Conservation (phyloP, 2,329 filamentous ascomycete species). For the Huntiella abstrusa region DNA sequence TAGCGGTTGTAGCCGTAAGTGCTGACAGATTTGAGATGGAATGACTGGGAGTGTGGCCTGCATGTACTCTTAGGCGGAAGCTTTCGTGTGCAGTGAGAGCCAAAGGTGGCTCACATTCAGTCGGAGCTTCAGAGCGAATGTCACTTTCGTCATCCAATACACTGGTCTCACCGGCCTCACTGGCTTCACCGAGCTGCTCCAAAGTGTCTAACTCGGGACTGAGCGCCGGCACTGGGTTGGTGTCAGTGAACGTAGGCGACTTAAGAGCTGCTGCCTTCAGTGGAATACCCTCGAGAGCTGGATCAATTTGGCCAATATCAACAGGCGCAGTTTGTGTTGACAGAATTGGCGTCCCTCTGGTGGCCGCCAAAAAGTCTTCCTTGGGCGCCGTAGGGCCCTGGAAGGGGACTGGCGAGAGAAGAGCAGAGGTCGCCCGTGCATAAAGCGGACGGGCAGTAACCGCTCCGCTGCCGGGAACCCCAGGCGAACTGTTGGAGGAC, state of each 20-base stretch:
- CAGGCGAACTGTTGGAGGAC: background rate
- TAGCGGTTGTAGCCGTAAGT: slow-evolving; percentile 13
- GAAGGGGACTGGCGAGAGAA: slow-evolving; percentile 2
- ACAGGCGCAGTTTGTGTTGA: slow-evolving; percentile 23
- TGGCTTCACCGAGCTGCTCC: background rate
- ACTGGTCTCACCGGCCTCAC: background rate
- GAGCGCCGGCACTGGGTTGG: slow-evolving; percentile 7
- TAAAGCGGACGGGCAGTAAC: background rate
- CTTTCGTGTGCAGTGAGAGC: slow-evolving; percentile 29
- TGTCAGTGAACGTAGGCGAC: slow-evolving; percentile 30
- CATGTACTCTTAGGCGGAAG: slow-evolving; percentile 38
- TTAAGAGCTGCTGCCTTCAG: slow-evolving; percentile 35
- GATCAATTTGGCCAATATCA: slow-evolving; percentile 38
- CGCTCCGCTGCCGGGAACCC: background rate
- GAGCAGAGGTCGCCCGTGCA: background rate
- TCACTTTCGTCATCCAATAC: background rate
- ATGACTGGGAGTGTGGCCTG: slow-evolving; percentile 43
- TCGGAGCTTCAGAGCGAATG: background rate
- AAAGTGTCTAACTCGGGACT: background rate
- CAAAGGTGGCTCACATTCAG: slow-evolving; percentile 24
- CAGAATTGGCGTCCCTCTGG: background rate
- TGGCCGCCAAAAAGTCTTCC: slow-evolving; percentile 19
- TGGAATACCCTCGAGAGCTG: slow-evolving; percentile 39
- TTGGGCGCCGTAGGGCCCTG: slow-evolving; percentile 13
- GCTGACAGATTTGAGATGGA: slow-evolving; percentile 32